Base-by-base conservation (phyloP, 169 alveolate species). In the Plasmodium gaboni region DNA sequence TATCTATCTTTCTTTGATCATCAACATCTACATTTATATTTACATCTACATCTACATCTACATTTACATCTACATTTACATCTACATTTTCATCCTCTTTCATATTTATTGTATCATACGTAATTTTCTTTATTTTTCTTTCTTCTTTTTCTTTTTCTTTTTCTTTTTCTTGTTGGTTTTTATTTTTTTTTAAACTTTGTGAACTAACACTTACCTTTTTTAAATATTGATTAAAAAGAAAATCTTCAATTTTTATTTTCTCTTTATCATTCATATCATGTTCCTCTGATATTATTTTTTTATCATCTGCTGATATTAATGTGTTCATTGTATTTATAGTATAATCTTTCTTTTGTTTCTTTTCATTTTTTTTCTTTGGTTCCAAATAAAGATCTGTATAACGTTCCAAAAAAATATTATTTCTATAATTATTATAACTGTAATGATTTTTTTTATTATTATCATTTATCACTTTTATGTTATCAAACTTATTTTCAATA, bases 171-270 rank as follows among this genome's bases (percentile, higher is more conserved):
- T n/a, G 12, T 57, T 10, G 0, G 28, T 57, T 1, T 2, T 61
- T 8, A 1, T 7, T 7, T 0, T 61, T 9, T 12, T 51, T 74
- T 38, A 78, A 28, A 64, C 10, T 78, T 28, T 78, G 67, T 2
- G 89, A 78, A 2, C 55, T 24, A 28, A 64, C 65, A 55, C 72
- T 64, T 4, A 78, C 48, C 50, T 28, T 59, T 78, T 78, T 78
- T 78, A 78, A 78, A 78, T 78, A 50, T 44, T 78, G 76, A 24
- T 78, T 51, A 59, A 78, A 78, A 69, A 78, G 69, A 51, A 78
- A 78, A 50, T 67, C 89, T 63, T 78, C 89, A 64, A 78, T 64
- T 64, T 78, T 78, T 32, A 32, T 32, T 32, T 32, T 32, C 44
- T 32, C 44, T 32, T 32, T 32, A 3, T 13, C 19, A 59, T 64